phyloP scores from a whole-genome alignment of 352 stramenopile genomes.

The Halophytophthora batemanensis region DNA sequence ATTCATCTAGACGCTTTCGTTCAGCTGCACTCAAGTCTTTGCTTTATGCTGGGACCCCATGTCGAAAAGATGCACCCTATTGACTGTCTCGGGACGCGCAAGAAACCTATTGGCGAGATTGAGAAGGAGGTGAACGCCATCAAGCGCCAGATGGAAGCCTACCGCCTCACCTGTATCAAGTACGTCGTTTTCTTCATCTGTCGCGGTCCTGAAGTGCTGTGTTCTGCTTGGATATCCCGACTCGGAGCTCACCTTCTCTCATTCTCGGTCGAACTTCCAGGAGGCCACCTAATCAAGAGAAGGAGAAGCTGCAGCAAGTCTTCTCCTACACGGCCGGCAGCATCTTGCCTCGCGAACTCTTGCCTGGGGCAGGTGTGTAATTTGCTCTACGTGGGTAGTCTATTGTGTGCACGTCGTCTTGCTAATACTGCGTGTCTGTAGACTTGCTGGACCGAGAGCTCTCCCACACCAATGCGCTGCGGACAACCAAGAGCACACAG shows the following conservation, averaged over 20 bases:
- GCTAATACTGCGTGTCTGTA: constrained; percentile 11
- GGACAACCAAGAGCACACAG: constrained; percentile 34
- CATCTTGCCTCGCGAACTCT: constrained; percentile 66
- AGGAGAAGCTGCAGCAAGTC: constrained; percentile 79
- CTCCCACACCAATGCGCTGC: constrained; percentile 43
- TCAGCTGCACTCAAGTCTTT: background rate
- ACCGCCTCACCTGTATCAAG: constrained; percentile 49
- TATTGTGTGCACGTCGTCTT: constrained; percentile 3
- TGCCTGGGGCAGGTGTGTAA: constrained; percentile 60
- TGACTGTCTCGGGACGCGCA: constrained; percentile 40
- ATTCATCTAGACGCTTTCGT: background rate
- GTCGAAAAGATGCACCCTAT: constrained; percentile 55
- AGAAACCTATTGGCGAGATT: constrained; percentile 68
- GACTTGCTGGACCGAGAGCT: constrained; percentile 65
- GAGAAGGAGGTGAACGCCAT: constrained; percentile 76
- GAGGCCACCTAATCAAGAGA: constrained; percentile 65
- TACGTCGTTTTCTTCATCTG: constrained; percentile 14
- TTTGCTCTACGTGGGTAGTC: background rate
- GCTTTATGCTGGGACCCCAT: background rate
- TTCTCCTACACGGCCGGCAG: constrained; percentile 67
- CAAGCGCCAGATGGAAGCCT: constrained; percentile 68
- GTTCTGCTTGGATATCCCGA: background rate
- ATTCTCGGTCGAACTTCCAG: background rate
- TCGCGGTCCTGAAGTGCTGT: background rate
- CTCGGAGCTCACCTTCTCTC: background rate